These are phyloP conservation scores for Escallonia rubra DNA, from an alignment of 129 eudicot species.

Conservation along the genomic window DNA sequence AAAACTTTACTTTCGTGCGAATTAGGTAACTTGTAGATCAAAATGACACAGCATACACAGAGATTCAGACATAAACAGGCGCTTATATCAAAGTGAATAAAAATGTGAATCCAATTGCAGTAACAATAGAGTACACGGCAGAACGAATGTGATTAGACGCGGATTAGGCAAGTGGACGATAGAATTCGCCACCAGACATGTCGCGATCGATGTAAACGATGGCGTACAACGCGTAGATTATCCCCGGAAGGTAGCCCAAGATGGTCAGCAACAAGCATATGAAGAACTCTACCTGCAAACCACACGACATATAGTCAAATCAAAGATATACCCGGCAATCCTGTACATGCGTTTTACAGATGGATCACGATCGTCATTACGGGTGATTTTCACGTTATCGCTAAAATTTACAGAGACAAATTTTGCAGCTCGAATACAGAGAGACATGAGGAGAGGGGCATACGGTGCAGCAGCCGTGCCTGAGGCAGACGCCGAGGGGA, in stretches of 20 bases:
- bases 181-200: slow-evolving; percentile 25
- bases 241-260: slow-evolving; percentile 59
- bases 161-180: slow-evolving; percentile 32
- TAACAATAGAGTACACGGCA: no score
- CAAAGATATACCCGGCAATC: neutral
- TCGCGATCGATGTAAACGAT: slow-evolving; percentile 51
- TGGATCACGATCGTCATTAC: neutral
- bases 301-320: neutral
- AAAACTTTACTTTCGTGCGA: no score
- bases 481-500: slow-evolving; percentile 87
- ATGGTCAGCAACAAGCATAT: slow-evolving; percentile 53
- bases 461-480: slow-evolving; percentile 93
- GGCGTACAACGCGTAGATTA: slow-evolving; percentile 58
- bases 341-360: neutral
- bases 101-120: no score
- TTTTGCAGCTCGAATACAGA: neutral
- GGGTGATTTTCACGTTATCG: neutral
- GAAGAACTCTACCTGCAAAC: slow-evolving; percentile 52
- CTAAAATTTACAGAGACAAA: no score
- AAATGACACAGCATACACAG: no score
- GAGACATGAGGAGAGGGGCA: slow-evolving; percentile 6
- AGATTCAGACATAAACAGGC: no score
- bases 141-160: no score
- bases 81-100: no score
- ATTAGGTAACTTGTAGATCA: no score